Base-by-base conservation (phyloP, 345 rosid genomes). In the Eucalyptus microcorys region DNA sequence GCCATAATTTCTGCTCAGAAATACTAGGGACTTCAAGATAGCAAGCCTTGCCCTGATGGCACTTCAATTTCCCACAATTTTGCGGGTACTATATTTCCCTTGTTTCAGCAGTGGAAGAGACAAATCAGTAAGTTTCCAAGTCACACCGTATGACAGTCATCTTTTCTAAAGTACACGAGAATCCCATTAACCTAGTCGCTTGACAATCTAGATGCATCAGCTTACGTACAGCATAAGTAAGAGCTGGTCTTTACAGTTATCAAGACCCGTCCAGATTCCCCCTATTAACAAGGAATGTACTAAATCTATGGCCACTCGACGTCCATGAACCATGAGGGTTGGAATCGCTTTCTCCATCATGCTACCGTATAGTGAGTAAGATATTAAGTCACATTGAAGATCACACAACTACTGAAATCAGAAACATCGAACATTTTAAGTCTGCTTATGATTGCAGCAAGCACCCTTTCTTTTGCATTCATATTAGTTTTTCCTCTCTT, bases 371-470 rank as follows among this genome's bases (percentile, higher is more conserved):
- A 17, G 80, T 0, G 43, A 68, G 13, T 34, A 68, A 34, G 43
- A 68, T 0, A 34, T 8, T 32, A 32, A 8, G 79, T 66, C 79
- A 2, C 0, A 10, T 64, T 0, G 0, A 32, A 32, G 22, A 32
- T 16, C 79, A 66, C 0, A 0, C 0, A 66, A 16, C 42, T 32
- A 32, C 22, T 4, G 22, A 66, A 66, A 7, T 66, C 42, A 16
- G 79, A 66, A 0, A 32, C 22, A 32, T 16, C 42, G 22, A 16
- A 0, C 40, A 66, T 66, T 8, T 66, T 32, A 32, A 32, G 42
- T 66, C 79, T 66, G 22, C 79, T 32, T 66, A 66, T 66, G 42
- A 66, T 66, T 32, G 21, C 1, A 32, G 79, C 79, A 16, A 66
- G 79, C 42, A 0, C 22, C 0, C 37, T 32, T 32, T 32, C 79